Base-by-base conservation (phyloP, 768 basidiomycete species). In the Asterophora parasitica region DNA sequence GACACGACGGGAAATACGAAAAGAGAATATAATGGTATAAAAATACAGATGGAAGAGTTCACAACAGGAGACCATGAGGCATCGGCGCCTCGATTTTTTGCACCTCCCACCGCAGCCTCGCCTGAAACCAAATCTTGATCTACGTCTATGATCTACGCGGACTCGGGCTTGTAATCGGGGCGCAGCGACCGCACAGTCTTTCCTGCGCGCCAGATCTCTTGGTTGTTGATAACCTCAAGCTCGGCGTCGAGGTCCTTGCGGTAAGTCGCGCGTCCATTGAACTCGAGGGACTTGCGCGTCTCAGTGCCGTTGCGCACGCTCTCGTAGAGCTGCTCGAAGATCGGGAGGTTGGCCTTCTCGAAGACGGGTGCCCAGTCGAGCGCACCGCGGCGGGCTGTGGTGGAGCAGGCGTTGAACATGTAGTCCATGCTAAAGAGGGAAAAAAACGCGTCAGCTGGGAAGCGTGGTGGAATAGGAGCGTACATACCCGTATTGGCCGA, bases 391-490 rank as follows among this genome's bases (percentile, higher is more conserved):
- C 95, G 92, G 43, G 96, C 96, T 41, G 96, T 98, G 58, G 95
- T 98, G 27, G 96, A 98, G 76, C 96, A 99, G 38, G 96, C 95
- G 64, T 88, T 87, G 82, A 85, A 97, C 94, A 98, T 97, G 82
- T 96, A 95, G 73, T 97, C 94, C 94, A 94, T 88, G 47, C 93
- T 93, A 40, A 36, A 28, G n/a, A n/a, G n/a, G n/a, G n/a, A n/a
- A 45, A 31, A 46, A n/a, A 27, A 7, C 42, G 4, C 31, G 44
- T 27, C 33, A 17, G 43, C 12, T 6, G 19, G 44, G 16, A 35
- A 37, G 3, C 30, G 19, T 20, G 11, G 35, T 39, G 44, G 12
- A 48, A 26, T 5, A 13, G 2, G 13, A 32, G 12, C 28, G 45
- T 6, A 63, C 82, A 46, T 66, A 89, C 86, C 92, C 93, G 66